Evolutionary conservation across 169 alveolate genomes (phyloP).

Genomic region (Eimeria necatrix): DNA sequence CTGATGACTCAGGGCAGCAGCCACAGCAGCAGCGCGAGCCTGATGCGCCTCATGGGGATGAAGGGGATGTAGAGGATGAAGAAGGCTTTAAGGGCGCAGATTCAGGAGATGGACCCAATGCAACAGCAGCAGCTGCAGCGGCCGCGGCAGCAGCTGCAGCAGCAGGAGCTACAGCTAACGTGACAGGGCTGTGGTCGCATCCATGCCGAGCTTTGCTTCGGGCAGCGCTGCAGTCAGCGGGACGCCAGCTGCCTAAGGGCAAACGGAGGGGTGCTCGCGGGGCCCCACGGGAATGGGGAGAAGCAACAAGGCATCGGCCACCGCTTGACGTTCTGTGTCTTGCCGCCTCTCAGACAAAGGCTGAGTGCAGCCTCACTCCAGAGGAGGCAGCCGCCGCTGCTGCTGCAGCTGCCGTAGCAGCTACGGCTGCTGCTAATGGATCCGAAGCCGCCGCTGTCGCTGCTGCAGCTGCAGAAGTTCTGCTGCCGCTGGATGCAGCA

Average conservation of each 20-base stretch:
- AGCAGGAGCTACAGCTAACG: constrained; percentile 11
- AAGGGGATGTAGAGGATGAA: constrained; percentile 41
- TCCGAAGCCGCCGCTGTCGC: constrained; percentile 66
- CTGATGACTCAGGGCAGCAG: constrained; percentile 42
- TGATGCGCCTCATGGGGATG: constrained; percentile 52
- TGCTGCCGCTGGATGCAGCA: constrained; percentile 27
- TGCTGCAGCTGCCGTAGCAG: constrained; percentile 51
- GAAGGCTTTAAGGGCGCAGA: constrained; percentile 53
- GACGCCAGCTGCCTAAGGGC: constrained; percentile 60
- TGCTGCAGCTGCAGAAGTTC: constrained; percentile 63
- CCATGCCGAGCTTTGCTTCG: constrained; percentile 63
- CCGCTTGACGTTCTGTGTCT: constrained; percentile 54
- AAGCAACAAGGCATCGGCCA: constrained; percentile 48
- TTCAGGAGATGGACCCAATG: not conserved
- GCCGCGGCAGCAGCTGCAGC: constrained; percentile 47
- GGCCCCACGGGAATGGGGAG: constrained; percentile 65
- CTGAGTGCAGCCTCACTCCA: constrained; percentile 68
- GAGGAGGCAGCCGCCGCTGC: constrained; percentile 71
- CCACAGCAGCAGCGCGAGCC: constrained; percentile 59
- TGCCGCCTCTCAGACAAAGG: constrained; percentile 61
- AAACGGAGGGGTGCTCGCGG: constrained; percentile 59
- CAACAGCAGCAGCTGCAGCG: constrained; percentile 53
- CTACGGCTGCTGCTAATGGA: constrained; percentile 55
- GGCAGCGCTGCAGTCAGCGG: constrained; percentile 71
- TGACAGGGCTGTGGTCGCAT: constrained; percentile 32